A percentile compares a stretch with the other conserved stretches of the same genome.
Conservation (phyloP, 352 stramenopile genomes). For the Aphanomyces astaci region DNA sequence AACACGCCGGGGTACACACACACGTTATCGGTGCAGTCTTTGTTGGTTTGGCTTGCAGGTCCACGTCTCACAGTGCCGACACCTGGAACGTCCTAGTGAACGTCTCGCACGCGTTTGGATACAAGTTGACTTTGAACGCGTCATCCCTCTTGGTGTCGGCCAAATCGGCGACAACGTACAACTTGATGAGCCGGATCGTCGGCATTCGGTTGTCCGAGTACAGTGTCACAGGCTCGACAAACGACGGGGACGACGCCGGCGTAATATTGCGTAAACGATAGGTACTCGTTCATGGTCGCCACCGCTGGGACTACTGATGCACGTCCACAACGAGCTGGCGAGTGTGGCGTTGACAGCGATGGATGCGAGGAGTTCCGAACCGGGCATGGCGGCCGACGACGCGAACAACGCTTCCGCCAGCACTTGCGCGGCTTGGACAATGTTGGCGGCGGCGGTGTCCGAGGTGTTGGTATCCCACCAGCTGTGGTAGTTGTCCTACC, state of each 20-base stretch:
- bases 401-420: constrained; percentile 63
- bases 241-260: constrained; percentile 42
- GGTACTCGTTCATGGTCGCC: constrained; percentile 57
- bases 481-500: constrained; percentile 52
- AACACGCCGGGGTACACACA: constrained; percentile 75
- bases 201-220: constrained; percentile 21
- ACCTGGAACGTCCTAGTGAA: constrained; percentile 69
- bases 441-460: constrained; percentile 36
- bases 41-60: constrained; percentile 36
- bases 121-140: constrained; percentile 45
- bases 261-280: constrained; percentile 40
- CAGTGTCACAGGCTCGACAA: constrained; percentile 41
- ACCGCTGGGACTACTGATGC: constrained; percentile 47
- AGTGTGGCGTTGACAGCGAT: constrained; percentile 47
- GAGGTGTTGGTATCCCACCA: constrained; percentile 49
- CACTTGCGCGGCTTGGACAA: constrained; percentile 57
- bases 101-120: constrained; percentile 74
- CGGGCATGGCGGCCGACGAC: constrained; percentile 37
- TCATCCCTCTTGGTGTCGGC: constrained; percentile 51
- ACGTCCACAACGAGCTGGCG: constrained; percentile 47
- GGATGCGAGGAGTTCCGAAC: constrained; percentile 27
- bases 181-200: constrained; percentile 4
- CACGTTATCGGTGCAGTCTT: constrained; percentile 55
- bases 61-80: constrained; percentile 34
- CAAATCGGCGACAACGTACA: neutral